phyloP scores from a whole-genome alignment of 1,284 basidiomycete genomes.

The Trametes polyzona region DNA sequence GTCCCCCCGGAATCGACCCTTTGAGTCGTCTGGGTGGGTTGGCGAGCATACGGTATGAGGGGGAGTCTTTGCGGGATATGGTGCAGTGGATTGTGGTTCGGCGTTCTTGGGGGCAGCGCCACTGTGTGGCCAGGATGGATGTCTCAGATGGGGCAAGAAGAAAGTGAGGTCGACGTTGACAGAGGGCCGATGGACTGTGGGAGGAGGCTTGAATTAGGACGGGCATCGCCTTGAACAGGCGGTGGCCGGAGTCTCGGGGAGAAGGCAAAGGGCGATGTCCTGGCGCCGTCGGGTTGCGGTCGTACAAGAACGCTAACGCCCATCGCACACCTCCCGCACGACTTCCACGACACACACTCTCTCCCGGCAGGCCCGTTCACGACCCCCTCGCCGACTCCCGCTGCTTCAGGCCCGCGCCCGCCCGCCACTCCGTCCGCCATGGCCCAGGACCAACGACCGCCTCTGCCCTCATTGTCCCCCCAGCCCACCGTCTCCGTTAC shows the following conservation, averaged over 20 bases:
- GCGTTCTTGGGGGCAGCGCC: too few species aligned
- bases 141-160: neutral
- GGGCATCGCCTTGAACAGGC: neutral
- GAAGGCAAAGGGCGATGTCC: slow-evolving; percentile 4
- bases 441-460: slow-evolving; percentile 51
- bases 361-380: slow-evolving; percentile 21
- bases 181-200: too few species aligned
- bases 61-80: too few species aligned
- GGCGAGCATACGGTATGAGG: too few species aligned
- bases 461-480: slow-evolving; percentile 45
- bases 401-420: neutral
- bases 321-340: slow-evolving; percentile 3
- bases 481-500: slow-evolving; percentile 28
- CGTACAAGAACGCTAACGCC: slow-evolving; percentile 17
- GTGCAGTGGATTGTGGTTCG: too few species aligned
- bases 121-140: too few species aligned
- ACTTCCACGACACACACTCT: slow-evolving; percentile 15
- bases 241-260: slow-evolving; percentile 24
- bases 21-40: too few species aligned
- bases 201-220: neutral
- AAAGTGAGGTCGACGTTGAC: too few species aligned
- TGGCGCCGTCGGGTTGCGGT: slow-evolving; percentile 14
- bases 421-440: slow-evolving; percentile 36
- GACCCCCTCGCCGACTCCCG: slow-evolving; percentile 1
- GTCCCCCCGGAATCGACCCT: too few species aligned